These are phyloP conservation scores for Nigrograna mackinnonii DNA, from an alignment of 2,329 filamentous ascomycete species.

Conservation along the genomic window DNA sequence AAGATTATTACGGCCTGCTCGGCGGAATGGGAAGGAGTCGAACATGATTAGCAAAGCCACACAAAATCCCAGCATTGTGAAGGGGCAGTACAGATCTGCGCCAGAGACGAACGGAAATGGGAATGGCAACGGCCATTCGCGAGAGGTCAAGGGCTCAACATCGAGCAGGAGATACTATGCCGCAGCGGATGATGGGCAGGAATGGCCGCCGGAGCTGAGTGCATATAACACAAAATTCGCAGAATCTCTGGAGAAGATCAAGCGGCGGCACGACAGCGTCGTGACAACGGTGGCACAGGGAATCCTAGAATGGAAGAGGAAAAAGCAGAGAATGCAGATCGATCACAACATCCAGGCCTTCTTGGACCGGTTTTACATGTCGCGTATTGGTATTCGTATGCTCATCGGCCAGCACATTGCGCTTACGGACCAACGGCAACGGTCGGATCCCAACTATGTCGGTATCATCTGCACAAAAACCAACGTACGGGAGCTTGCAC, in stretches of 20 bases:
- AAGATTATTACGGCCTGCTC: conserved; percentile 72
- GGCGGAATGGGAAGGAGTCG: conserved; percentile 60
- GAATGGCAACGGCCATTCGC: conserved; percentile 49
- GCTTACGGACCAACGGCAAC: conserved; percentile 87
- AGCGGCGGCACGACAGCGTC: conserved; percentile 92
- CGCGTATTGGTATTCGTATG: conserved; percentile 98
- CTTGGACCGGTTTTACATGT: conserved; percentile 99
- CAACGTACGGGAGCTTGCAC: conserved; percentile 90
- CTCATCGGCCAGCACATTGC: conserved; percentile 98
- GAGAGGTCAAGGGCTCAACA: conserved; percentile 52
- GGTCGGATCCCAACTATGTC: conserved; percentile 90
- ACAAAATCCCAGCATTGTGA: conserved; percentile 84
- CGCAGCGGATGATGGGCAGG: conserved; percentile 81
- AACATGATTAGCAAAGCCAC: conserved; percentile 80
- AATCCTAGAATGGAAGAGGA: conserved; percentile 97
- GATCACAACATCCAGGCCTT: conserved; percentile 97
- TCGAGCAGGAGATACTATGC: conserved; percentile 78
- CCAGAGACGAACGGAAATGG: conserved; percentile 52
- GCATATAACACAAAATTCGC: conserved; percentile 94
- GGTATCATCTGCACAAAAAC: conserved; percentile 99
- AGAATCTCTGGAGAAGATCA: conserved; percentile 88
- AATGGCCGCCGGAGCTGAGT: conserved; percentile 93
- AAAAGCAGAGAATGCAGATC: conserved; percentile 95
- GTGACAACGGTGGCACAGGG: conserved; percentile 98
- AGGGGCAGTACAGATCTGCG: conserved; percentile 75